A percentile compares a stretch with the other conserved stretches of the same genome.
phyloP scores from a whole-genome alignment of 2,329 filamentous ascomycete genomes.

The Fusarium sp. region DNA sequence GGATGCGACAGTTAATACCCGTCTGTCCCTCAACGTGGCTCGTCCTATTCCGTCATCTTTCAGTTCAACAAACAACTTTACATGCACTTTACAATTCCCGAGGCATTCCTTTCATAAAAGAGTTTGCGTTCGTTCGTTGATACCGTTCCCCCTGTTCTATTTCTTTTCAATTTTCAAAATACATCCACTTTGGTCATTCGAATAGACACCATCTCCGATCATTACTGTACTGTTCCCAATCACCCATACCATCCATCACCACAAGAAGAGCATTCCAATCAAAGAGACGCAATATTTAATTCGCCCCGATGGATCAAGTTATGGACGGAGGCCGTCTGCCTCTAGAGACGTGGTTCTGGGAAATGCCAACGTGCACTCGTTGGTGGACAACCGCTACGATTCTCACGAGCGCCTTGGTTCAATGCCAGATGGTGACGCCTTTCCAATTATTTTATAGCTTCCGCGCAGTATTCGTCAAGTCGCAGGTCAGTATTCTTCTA shows the following conservation, averaged over 20 bases:
- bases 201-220: slow-evolving; percentile 12
- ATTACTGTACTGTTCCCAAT: slow-evolving; percentile 10
- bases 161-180: neutral
- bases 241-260: neutral
- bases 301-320: slow-evolving; percentile 66
- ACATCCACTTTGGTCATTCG: neutral
- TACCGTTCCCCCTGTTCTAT: neutral
- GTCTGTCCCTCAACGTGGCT: slow-evolving; percentile 34
- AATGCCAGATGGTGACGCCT: slow-evolving; percentile 91
- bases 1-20: neutral
- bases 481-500: slow-evolving; percentile 74
- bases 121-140: neutral
- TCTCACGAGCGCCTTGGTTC: slow-evolving; percentile 87
- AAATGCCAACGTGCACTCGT: slow-evolving; percentile 95
- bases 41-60: slow-evolving; percentile 41
- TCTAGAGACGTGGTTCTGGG: slow-evolving; percentile 97
- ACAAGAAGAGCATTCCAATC: neutral
- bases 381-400: slow-evolving; percentile 98
- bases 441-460: slow-evolving; percentile 99
- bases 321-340: slow-evolving; percentile 77
- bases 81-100: slow-evolving; percentile 5
- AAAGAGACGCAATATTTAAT: neutral
- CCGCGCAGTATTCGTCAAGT: slow-evolving; percentile 89
- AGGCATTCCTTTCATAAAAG: slow-evolving; percentile 1
- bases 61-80: slow-evolving; percentile 2